phyloP scores from a whole-genome alignment of 352 stramenopile species.

The Bremia lactucae region DNA sequence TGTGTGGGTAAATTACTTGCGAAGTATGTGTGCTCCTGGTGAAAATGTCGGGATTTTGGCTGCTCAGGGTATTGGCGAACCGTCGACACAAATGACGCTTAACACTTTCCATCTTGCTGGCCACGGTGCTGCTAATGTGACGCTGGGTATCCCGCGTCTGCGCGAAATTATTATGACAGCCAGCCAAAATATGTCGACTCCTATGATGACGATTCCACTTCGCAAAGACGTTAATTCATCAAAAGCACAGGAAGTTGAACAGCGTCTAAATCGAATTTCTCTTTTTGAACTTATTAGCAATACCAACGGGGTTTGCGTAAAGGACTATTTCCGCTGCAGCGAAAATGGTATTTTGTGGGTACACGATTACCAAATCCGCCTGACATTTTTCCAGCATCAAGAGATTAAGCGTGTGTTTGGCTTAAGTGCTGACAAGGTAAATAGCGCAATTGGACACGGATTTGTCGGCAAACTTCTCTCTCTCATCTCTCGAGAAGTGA shows the following conservation, averaged over 20 bases:
- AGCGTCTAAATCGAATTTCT: constrained; percentile 88
- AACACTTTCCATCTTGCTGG: constrained; percentile 99
- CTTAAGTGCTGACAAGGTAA: constrained; percentile 90
- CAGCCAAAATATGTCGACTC: constrained; percentile 93
- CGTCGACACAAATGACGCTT: constrained; percentile 99
- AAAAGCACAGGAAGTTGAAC: constrained; percentile 65
- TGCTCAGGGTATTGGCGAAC: constrained; percentile 98
- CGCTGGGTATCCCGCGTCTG: constrained; percentile 97
- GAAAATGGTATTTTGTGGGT: constrained; percentile 90
- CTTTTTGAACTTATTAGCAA: constrained; percentile 91
- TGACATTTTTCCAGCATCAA: constrained; percentile 91
- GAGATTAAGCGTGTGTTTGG: constrained; percentile 94
- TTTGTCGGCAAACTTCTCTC: constrained; percentile 92
- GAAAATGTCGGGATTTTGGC: constrained; percentile 98
- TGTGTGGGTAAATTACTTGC: constrained; percentile 97
- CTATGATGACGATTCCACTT: constrained; percentile 98
- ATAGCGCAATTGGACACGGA: constrained; percentile 63
- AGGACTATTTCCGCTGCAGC: constrained; percentile 85
- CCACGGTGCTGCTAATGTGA: constrained; percentile 98
- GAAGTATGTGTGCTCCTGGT: constrained; percentile 92
- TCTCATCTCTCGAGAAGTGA: constrained; percentile 92
- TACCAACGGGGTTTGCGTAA: constrained; percentile 86
- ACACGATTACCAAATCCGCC: constrained; percentile 92
- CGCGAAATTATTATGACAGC: constrained; percentile 99
- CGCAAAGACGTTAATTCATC: constrained; percentile 33